Conservation (phyloP, 371 early-diverging fungal genomes). For the Rhizopus arrhizus region DNA sequence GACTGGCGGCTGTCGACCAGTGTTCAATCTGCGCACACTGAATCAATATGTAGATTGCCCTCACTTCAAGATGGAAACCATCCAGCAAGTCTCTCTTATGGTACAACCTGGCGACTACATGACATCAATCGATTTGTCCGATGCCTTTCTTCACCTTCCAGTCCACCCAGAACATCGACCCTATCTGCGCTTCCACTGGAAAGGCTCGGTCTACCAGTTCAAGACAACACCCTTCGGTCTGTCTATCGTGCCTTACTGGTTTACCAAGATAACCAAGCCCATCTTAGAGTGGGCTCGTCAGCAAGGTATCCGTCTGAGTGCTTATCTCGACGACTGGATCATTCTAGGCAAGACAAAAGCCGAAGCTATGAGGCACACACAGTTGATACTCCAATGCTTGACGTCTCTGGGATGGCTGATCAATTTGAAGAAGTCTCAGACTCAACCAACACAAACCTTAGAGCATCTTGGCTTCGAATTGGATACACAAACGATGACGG, state of each 20-base stretch:
- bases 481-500: slow-evolving; percentile 25
- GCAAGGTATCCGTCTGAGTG: slow-evolving; percentile 17
- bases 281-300: slow-evolving; percentile 28
- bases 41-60: slow-evolving; percentile 14
- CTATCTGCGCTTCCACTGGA: slow-evolving; percentile 31
- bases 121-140: slow-evolving; percentile 17
- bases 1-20: slow-evolving; percentile 21
- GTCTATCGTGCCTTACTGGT: slow-evolving; percentile 30
- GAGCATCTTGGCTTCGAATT: slow-evolving; percentile 16
- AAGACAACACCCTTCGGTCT: slow-evolving; percentile 37
- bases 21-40: slow-evolving; percentile 26
- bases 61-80: slow-evolving; percentile 34
- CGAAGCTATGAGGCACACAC: slow-evolving; percentile 8
- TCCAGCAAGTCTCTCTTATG: slow-evolving; percentile 19
- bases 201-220: slow-evolving; percentile 24
- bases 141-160: slow-evolving; percentile 29
- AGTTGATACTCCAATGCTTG: background rate
- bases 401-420: slow-evolving; percentile 9
- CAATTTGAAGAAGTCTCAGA: slow-evolving; percentile 13
- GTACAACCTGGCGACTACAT: slow-evolving; percentile 23
- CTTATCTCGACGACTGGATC: slow-evolving; percentile 19
- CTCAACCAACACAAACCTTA: slow-evolving; percentile 7
- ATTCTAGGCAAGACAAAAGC: slow-evolving; percentile 1
- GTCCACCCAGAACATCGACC: slow-evolving; percentile 23
- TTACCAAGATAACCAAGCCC: slow-evolving; percentile 29